Base-by-base conservation (phyloP, 2,329 filamentous ascomycete species). In the Claviceps fusiformis region DNA sequence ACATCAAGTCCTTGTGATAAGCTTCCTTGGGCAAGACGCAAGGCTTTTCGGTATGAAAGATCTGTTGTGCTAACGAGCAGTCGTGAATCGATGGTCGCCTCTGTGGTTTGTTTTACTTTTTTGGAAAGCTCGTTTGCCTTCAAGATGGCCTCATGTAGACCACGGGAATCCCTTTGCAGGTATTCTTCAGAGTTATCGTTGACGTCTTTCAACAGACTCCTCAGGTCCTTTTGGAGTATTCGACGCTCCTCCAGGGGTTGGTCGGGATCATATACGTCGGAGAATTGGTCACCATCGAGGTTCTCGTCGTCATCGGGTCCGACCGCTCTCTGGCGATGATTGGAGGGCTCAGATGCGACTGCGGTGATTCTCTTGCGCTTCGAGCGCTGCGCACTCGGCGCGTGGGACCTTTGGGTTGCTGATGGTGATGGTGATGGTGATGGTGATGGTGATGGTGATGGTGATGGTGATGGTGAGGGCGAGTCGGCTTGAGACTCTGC, bases 41-140 rank as follows among this genome's bases (percentile, higher is more conserved):
- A 76, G 0, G 89, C 85, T 65, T 89, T 90, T 62, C 87, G 88
- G 62, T 86, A 85, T 0, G 87, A 85, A 5, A 95, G 70, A 59
- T 96, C 90, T 5, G 88, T 87, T 0, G 88, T 83, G 59, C 80
- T 83, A 51, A 95, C 86, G 3, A 97, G 77, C 31, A 95, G 76
- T n/a, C 87, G 83, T 0, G 92, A 90, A 67, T 98, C 93, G 58
- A 95, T 85, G 0, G 87, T 88, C 0, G 93, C 93, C 67, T 97
- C 93, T 2, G 85, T 83, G 0, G 93, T 95, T 72, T 96, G 91
- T 63, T 86, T 88, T 57, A 95, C 85, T 61, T 82, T 76, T 55
- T 76, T 75, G 58, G 85, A 83, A 15, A 85, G 71, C 41, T 75
- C 68, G 61, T 93, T 84, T 17, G 86, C 84, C 59, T 79, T 77